Percentiles rank a stretch among this genome's conserved stretches.
Evolutionary conservation across 768 basidiomycete species (phyloP).

Genomic region (Tylopilus cervinicoccineus): DNA sequence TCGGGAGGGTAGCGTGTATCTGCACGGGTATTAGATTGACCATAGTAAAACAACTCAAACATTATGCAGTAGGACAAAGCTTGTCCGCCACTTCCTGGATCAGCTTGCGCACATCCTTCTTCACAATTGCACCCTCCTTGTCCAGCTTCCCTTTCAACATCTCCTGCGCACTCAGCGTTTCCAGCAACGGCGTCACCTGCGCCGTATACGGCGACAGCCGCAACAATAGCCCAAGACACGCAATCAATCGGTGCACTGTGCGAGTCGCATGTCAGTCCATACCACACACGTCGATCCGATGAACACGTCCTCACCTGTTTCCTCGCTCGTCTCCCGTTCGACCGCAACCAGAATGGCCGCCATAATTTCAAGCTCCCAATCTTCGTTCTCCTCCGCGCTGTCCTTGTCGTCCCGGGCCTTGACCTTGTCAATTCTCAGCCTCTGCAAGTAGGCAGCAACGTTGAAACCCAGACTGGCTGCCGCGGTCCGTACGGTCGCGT

Average conservation of each 20-base stretch:
- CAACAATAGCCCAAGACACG: constrained; percentile 72
- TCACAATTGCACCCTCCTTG: constrained; percentile 47
- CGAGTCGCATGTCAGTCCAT: neutral
- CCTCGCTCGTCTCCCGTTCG: constrained; percentile 66
- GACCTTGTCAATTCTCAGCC: constrained; percentile 45
- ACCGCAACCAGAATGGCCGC: constrained; percentile 83
- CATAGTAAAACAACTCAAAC: neutral
- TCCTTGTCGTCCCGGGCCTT: constrained; percentile 30
- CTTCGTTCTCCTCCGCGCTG: constrained; percentile 55
- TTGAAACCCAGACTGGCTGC: constrained; percentile 84
- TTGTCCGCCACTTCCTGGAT: constrained; percentile 57
- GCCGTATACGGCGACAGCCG: constrained; percentile 71
- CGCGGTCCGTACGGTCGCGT: constrained; percentile 66
- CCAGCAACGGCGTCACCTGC: constrained; percentile 54
- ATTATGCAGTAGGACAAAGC: constrained; percentile 28
- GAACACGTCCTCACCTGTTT: constrained; percentile 58
- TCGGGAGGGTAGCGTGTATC: too few species aligned
- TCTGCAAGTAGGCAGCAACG: constrained; percentile 62
- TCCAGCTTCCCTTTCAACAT: constrained; percentile 56
- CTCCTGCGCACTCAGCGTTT: constrained; percentile 61
- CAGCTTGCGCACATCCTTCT: constrained; percentile 64
- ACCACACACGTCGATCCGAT: neutral
- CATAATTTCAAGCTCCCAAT: constrained; percentile 83
- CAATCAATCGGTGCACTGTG: constrained; percentile 77
- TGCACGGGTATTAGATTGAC: neutral